These are phyloP conservation scores for Globisporangium perplexum DNA, from an alignment of 352 stramenopile species.

Conservation along the genomic window DNA sequence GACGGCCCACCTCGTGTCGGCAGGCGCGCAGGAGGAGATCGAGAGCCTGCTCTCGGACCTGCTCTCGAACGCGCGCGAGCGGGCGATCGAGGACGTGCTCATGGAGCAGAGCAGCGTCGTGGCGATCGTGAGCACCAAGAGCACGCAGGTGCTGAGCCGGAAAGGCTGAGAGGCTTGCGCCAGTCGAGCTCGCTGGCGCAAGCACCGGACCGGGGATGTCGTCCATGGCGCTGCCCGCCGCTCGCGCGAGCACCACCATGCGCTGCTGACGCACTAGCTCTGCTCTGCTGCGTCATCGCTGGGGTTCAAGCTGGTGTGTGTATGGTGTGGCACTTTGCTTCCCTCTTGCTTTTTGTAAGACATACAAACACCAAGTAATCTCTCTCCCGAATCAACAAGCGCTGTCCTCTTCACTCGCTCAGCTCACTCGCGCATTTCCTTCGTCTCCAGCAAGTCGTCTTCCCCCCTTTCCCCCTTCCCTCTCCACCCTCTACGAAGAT, in stretches of 20 bases:
- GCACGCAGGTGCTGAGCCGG: conserved; percentile 55
- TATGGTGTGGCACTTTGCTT: not conserved
- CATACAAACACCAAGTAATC: not conserved
- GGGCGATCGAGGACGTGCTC: conserved; percentile 51
- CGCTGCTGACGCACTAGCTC: not conserved
- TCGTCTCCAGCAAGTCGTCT: conserved; percentile 10
- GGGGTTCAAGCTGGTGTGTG: not conserved
- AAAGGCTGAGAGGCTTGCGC: conserved; percentile 20
- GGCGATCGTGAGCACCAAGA: conserved; percentile 80
- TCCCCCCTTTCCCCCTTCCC: not conserved
- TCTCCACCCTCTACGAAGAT: conserved; percentile 25
- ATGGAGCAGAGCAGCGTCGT: conserved; percentile 83
- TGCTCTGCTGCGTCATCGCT: not conserved
- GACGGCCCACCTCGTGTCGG: conserved; percentile 40
- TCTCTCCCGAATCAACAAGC: not conserved
- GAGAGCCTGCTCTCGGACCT: conserved; percentile 73
- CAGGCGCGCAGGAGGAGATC: conserved; percentile 43
- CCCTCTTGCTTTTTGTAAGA: not conserved
- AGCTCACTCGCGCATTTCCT: conserved; percentile 12
- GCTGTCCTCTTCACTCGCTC: conserved; percentile 22
- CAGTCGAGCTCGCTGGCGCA: too few relatives aligned
- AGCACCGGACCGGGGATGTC: too few relatives aligned
- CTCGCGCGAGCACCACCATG: not conserved
- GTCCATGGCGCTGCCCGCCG: too few relatives aligned
- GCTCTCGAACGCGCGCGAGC: conserved; percentile 68